These are phyloP conservation scores for Articulospora tetracladia DNA, from an alignment of 495 filamentous ascomycete genomes.

Conservation along the genomic window DNA sequence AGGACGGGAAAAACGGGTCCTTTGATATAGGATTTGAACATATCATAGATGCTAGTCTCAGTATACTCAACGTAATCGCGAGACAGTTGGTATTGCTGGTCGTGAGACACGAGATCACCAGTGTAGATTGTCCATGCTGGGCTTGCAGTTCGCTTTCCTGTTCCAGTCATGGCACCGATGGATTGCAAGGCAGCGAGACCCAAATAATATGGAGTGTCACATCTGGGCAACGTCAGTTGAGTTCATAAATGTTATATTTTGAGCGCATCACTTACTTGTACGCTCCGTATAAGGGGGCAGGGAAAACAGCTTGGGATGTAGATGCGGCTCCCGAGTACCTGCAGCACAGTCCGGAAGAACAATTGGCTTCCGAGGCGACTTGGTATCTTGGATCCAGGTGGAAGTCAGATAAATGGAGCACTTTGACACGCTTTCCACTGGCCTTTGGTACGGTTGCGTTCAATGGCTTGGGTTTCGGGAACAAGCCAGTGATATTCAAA, in stretches of 20 bases:
- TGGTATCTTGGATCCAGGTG: slow-evolving; percentile 57
- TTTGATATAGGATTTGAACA: slow-evolving; percentile 46
- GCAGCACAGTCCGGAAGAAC: slow-evolving; percentile 50
- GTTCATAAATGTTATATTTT: background rate
- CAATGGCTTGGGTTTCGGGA: slow-evolving; percentile 53
- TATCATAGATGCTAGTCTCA: slow-evolving; percentile 30
- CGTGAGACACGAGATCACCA: slow-evolving; percentile 46
- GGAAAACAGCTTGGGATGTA: slow-evolving; percentile 31
- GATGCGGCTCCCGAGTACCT: slow-evolving; percentile 34
- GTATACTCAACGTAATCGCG: slow-evolving; percentile 42
- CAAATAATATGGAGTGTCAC: slow-evolving; percentile 57
- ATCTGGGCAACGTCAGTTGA: slow-evolving; percentile 8
- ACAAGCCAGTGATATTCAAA: slow-evolving; percentile 39
- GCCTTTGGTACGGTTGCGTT: slow-evolving; percentile 36
- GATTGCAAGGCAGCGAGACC: slow-evolving; percentile 54
- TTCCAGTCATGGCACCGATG: slow-evolving; percentile 53
- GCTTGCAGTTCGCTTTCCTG: slow-evolving; percentile 33
- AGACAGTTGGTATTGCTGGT: slow-evolving; percentile 36
- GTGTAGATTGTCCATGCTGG: slow-evolving; percentile 42
- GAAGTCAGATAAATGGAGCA: slow-evolving; percentile 57
- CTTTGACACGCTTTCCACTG: slow-evolving; percentile 52
- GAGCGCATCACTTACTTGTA: slow-evolving; percentile 33
- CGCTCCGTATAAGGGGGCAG: slow-evolving; percentile 50
- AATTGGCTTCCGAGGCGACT: slow-evolving; percentile 53
- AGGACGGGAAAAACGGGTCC: slow-evolving; percentile 51